Evolutionary conservation across 1,284 basidiomycete genomes (phyloP).

Genomic region (Hypsizygus ulmarius): DNA sequence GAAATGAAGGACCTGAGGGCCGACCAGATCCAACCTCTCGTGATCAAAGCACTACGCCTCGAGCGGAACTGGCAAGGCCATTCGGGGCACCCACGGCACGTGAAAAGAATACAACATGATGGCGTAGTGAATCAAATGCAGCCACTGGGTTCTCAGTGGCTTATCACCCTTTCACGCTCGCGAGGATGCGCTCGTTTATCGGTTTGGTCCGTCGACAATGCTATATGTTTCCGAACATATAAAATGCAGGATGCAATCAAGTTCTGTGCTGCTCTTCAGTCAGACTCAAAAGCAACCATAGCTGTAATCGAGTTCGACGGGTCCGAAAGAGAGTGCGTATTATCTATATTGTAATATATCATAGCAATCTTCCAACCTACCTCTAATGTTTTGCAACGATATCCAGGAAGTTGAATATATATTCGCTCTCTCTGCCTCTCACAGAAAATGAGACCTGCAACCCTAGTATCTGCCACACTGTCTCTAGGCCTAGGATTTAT

Average conservation of each 20-base stretch:
- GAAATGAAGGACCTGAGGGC: conserved; percentile 21
- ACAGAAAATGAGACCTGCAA: conserved; percentile 4
- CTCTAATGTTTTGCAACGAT: not conserved
- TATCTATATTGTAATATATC: not conserved
- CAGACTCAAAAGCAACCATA: conserved; percentile 26
- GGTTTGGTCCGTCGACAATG: conserved; percentile 38
- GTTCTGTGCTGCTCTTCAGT: conserved; percentile 27
- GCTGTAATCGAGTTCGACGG: conserved; percentile 25
- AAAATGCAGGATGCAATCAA: conserved; percentile 34
- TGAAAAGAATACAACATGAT: conserved; percentile 35
- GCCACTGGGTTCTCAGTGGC: conserved; percentile 44
- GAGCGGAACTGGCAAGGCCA: conserved; percentile 50
- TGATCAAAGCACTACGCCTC: conserved; percentile 43
- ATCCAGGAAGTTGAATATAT: conserved; percentile 15
- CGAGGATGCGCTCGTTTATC: conserved; percentile 31
- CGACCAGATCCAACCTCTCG: conserved; percentile 23
- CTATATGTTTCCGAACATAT: conserved; percentile 31
- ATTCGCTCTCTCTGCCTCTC: conserved; percentile 14
- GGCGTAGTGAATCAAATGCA: conserved; percentile 43
- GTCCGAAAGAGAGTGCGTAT: conserved; percentile 13
- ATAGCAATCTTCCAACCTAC: not conserved
- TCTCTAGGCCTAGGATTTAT: conserved; percentile 16
- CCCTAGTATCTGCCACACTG: conserved; percentile 9
- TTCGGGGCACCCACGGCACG: conserved; percentile 32
- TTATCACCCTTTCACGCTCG: conserved; percentile 42